Base-by-base conservation (phyloP, 352 stramenopile genomes). In the Globisporangium parvum region DNA sequence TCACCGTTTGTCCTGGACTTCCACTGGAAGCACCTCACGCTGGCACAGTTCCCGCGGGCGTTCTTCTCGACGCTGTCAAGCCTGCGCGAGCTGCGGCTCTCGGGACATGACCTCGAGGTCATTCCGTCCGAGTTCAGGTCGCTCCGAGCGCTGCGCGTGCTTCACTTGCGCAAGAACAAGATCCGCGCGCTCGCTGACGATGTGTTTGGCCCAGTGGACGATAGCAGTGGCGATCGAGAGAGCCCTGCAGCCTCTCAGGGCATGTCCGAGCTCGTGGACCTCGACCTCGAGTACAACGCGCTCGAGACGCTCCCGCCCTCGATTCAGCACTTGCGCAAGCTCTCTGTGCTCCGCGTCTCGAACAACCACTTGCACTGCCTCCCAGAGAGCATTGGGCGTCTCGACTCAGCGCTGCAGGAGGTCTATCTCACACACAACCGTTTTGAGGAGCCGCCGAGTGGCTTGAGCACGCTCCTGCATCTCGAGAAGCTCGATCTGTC, bases 241-340 rank as follows among this genome's bases (percentile, higher is more conserved):
- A 37, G 31, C 12, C 10, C 31, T 5, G 12, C 31, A 37, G 31
- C 1, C 5, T 11, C 8, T 5, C 31, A 11, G 1, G 12, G 10
- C 33, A n/a, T 41, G 35, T 64, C 63, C 6, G 33, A 55, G 26
- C 70, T 88, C 17, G 64, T 82, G 55, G 75, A 76, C 18, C 57
- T 91, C 18, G 81, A 91, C 39, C 53, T 89, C 48, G 78, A 86
- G 47, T 80, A 89, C 63, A 91, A 91, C 57, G 60, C 66, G 11
- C 45, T 91, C 1, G 51, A 63, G 8, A 37, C 18, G 14, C 31
- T 89, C 17, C 81, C 81, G 0, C 14, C 53, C 2, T 83, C 75
- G 0, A 69, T 91, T 15, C 58, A 53, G 1, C 70, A 65, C 14
- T 67, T 83, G 24, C 64, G 45, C 2, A 71, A 68, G 44, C 66